Base-by-base conservation (phyloP, 352 stramenopile species). In the Aphanomyces astaci region DNA sequence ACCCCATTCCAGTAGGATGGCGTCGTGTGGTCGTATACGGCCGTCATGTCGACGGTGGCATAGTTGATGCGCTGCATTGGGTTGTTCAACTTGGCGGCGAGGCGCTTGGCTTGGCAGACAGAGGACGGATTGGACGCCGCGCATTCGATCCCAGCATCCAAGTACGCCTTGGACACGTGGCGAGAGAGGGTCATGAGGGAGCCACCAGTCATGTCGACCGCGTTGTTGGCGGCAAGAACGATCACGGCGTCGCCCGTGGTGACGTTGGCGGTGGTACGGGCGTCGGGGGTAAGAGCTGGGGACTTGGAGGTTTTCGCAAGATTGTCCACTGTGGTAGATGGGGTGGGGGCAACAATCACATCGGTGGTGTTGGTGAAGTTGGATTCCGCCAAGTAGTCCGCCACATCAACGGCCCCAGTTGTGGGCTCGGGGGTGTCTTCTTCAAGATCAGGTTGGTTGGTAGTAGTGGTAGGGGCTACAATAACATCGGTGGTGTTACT, bases 21-120 rank as follows among this genome's bases (percentile, higher is more conserved):
- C n/a, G 33, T 27, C 30, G 30, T 25, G n/a, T 11, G n/a, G 19
- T 46, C 32, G 33, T 64, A 64, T 19, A 64, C 56, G 3, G 56
- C 33, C 56, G 56, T 32, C 56, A 64, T 64, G 40, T 64, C 56
- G 33, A 64, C n/a, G 32, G 56, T 39, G n/a, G 31, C 56, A 36
- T 64, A 64, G 32, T n/a, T 28, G 13, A 52, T 64, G 40, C 9
- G 36, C 33, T 48, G 30, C 7, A 64, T 22, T 46, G 49, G 17
- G 56, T 22, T 49, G 0, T 52, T 9, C 56, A 64, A 28, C 36
- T 49, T 64, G 56, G 33, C 40, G 15, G 56, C 56, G n/a, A 52
- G n/a, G 25, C 36, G 56, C 56, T 49, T 51, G 13, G 56, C 49
- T 27, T 64, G 56, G 56, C 56, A 64, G 32, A 64, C 56, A 3